Evolutionary conservation across 257 asterid species (phyloP), one percentile per base, ranked within the genome.

Genomic region (Thymus mandschuricus): DNA sequence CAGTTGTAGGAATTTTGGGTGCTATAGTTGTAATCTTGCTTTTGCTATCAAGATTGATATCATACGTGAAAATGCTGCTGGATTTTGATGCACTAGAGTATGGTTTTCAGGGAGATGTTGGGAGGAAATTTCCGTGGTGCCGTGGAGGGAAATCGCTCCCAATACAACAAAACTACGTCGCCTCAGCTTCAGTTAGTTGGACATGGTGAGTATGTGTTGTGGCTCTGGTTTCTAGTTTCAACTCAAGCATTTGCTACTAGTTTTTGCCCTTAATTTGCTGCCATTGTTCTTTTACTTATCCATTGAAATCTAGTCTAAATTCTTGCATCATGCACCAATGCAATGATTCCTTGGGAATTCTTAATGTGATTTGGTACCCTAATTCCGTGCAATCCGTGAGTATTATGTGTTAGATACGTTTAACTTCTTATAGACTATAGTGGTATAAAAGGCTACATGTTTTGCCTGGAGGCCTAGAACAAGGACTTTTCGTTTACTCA

Each of bases 151-250:
- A 79, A 69, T 66, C 72, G 70, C 27, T 35, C 69, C 60, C 84
- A 71, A 44, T 78, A 71, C 30, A 77, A 82, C 66, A 80, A 58
- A 61, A 41, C 52, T 55, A 21, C 79, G 11, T 52, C 81, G 64
- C 81, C 88, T 70, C 87, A 85, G 82, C 86, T 85, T 27, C 90
- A 85, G 64, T 79, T 87, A 38, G 62, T 82, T 65, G 85, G 90
- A 59, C 79, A 83, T 54, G 80, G 92, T 87, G 79, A 87, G 88
- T 73, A 69, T 65, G 27, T 56, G 69, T 33, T 57, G 11, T 46
- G 27, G 62, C 59, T 40, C 8, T 72, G 58, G 46, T 10, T 29
- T 2, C 43, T 72, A 52, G 46, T 10, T 29, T 2, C 43, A 31
- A 10, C 46, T 31, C 4, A n/a, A 65, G 40, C 46, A 5, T 41